A percentile compares a stretch with the other conserved stretches of the same genome.
These are phyloP conservation scores for Dysphania ambrosioides DNA, from an alignment of 148 eudicot genomes.

Conservation along the genomic window DNA sequence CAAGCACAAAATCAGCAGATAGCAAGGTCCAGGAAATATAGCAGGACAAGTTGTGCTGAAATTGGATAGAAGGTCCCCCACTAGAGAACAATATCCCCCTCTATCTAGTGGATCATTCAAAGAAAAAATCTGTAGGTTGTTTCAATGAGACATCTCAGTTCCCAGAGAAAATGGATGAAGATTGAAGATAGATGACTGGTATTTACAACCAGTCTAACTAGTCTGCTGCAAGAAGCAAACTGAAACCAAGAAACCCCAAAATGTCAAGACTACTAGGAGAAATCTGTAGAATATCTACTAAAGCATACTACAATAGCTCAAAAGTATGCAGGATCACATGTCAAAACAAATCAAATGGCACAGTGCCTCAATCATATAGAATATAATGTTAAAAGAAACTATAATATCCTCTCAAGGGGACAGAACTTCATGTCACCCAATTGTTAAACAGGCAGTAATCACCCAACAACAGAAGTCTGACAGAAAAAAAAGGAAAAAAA, in stretches of 20 bases:
- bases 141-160: neutral
- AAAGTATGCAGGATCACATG: neutral
- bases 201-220: neutral
- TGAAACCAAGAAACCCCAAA: neutral
- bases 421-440: constrained; percentile 6
- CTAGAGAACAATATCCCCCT: no score
- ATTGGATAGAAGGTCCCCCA: no score
- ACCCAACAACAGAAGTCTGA: constrained; percentile 6
- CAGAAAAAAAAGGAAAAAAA: neutral
- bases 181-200: neutral
- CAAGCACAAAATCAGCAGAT: neutral
- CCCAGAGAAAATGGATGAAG: neutral
- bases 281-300: neutral
- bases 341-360: neutral
- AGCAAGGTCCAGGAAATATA: neutral
- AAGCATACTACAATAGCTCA: neutral
- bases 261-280: neutral
- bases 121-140: neutral
- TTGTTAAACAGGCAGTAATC: neutral
- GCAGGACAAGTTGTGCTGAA: neutral
- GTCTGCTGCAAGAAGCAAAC: neutral
- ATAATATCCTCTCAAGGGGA: neutral
- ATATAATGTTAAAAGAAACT: neutral
- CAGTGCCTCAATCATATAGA: neutral
- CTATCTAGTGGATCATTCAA: neutral